Evolutionary conservation across 306 rosid species (phyloP).

Genomic region (Cucumis hystrix): DNA sequence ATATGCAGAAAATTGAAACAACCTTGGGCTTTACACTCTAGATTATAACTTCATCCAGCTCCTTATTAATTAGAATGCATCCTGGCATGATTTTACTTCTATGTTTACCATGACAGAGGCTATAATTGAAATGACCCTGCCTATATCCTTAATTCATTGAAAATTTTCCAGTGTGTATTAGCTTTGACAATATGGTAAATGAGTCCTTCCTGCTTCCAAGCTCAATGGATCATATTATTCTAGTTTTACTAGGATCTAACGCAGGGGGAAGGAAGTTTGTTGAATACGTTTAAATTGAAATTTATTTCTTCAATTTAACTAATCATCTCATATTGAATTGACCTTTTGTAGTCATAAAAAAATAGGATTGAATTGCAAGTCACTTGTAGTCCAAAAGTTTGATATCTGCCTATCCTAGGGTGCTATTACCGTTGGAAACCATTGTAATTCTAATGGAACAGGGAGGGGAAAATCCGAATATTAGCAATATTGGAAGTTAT

Average conservation of each 20-base stretch:
- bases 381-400: neutral
- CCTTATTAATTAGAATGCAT: neutral
- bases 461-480: neutral
- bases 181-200: neutral
- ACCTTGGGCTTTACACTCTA: neutral
- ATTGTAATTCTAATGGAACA: neutral
- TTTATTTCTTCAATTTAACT: neutral
- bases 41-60: neutral
- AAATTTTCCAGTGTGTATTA: neutral
- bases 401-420: neutral
- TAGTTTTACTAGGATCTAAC: neutral
- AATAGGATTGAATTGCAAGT: neutral
- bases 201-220: neutral
- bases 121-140: neutral
- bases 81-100: neutral
- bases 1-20: neutral
- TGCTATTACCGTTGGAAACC: neutral
- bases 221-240: neutral
- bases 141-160: neutral
- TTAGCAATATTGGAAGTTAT: neutral
- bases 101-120: neutral
- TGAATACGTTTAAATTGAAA: neutral
- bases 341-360: neutral
- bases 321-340: neutral
- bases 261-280: neutral